Evolutionary conservation across 1,139 yeast genomes (phyloP).

Genomic region (Wickerhamomyces sp.): DNA sequence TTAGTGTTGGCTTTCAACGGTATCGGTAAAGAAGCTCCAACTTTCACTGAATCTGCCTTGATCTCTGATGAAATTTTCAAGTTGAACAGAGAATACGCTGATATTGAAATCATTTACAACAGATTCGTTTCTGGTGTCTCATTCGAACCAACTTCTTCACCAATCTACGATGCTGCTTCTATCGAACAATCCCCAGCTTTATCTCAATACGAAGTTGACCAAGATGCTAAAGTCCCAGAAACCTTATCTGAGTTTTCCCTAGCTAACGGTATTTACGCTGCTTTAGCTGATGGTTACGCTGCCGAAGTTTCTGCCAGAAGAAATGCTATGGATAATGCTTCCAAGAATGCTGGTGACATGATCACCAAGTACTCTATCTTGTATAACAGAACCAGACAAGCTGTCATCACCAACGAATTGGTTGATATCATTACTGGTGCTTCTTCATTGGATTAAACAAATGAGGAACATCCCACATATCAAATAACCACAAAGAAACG

Average conservation of each 20-base stretch:
- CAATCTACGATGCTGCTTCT: constrained; percentile 65
- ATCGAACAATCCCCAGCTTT: constrained; percentile 86
- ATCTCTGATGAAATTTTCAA: constrained; percentile 80
- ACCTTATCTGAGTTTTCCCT: constrained; percentile 82
- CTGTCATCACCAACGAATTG: constrained; percentile 98
- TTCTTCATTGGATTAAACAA: constrained; percentile 79
- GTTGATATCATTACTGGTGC: constrained; percentile 99
- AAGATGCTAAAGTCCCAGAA: constrained; percentile 54
- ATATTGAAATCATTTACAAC: constrained; percentile 82
- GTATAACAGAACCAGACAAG: constrained; percentile 99
- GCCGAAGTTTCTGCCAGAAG: constrained; percentile 98
- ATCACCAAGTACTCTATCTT: constrained; percentile 91
- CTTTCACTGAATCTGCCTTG: constrained; percentile 82
- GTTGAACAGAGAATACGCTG: constrained; percentile 61
- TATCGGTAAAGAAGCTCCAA: constrained; percentile 95
- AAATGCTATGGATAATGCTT: constrained; percentile 99
- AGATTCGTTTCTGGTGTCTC: constrained; percentile 83
- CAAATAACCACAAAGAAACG: not conserved
- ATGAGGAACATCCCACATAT: constrained; percentile 1
- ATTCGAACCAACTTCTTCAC: constrained; percentile 74
- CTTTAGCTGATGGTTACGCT: constrained; percentile 97
- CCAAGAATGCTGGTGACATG: constrained; percentile 99
- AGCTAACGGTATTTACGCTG: constrained; percentile 86
- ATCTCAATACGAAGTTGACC: constrained; percentile 81
- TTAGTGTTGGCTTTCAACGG: constrained; percentile 79